Evolutionary conservation across 495 filamentous ascomycete genomes (phyloP).

Genomic region (Penicillium egyptiacum): DNA sequence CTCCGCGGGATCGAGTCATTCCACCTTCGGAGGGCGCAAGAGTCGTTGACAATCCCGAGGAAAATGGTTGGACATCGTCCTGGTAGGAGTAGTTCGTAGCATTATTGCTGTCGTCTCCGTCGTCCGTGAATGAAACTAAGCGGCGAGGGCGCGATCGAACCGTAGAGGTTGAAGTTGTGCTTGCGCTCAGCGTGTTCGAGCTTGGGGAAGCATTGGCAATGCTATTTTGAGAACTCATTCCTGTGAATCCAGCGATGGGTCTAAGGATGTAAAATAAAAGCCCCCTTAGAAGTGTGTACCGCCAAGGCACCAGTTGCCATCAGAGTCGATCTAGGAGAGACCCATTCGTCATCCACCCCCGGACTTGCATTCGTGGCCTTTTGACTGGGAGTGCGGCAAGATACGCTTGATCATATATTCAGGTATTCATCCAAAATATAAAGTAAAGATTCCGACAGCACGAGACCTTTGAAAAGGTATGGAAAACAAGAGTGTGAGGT

Average conservation of each 20-base stretch:
- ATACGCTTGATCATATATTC: slow-evolving; percentile 11
- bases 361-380: slow-evolving; percentile 42
- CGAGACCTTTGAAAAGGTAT: not conserved
- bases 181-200: slow-evolving; percentile 36
- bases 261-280: slow-evolving; percentile 25
- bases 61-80: slow-evolving; percentile 31
- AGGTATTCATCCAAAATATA: slow-evolving; percentile 1
- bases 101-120: slow-evolving; percentile 31
- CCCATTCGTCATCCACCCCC: slow-evolving; percentile 46
- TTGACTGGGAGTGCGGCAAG: slow-evolving; percentile 8
- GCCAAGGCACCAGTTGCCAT: slow-evolving; percentile 47
- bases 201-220: slow-evolving; percentile 41
- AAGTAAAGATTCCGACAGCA: not conserved
- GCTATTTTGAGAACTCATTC: slow-evolving; percentile 49
- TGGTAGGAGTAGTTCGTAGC: slow-evolving; percentile 20
- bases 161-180: slow-evolving; percentile 38
- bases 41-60: slow-evolving; percentile 36
- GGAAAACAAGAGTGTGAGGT: slow-evolving; percentile 9
- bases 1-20: slow-evolving; percentile 39
- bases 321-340: slow-evolving; percentile 40
- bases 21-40: slow-evolving; percentile 27
- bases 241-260: slow-evolving; percentile 24
- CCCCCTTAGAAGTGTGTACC: slow-evolving; percentile 33
- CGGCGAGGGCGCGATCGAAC: slow-evolving; percentile 48
- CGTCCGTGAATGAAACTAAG: slow-evolving; percentile 44